Conservation (phyloP, 2,329 filamentous ascomycete species). For the Aquanectria penicillioides region DNA sequence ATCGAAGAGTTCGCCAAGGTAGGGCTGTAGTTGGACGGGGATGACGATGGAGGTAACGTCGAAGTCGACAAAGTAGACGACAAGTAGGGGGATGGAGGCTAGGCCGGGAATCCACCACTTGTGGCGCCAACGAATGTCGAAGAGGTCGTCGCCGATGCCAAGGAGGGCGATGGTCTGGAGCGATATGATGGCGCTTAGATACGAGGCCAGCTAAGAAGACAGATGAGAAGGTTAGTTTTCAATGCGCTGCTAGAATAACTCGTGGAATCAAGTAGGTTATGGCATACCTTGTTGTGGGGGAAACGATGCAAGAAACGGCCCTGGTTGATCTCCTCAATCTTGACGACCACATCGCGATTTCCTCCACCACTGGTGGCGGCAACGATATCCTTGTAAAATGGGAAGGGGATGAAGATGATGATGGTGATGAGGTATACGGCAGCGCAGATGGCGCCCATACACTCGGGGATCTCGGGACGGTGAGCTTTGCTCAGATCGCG, state of each 20-base stretch:
- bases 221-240: not conserved
- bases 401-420: constrained; percentile 94
- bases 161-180: constrained; percentile 91
- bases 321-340: constrained; percentile 77
- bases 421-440: constrained; percentile 90
- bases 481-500: constrained; percentile 81
- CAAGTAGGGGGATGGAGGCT: constrained; percentile 90
- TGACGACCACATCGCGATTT: constrained; percentile 85
- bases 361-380: constrained; percentile 93
- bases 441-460: constrained; percentile 94
- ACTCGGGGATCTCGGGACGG: constrained; percentile 86
- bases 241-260: not conserved
- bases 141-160: constrained; percentile 93
- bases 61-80: constrained; percentile 98
- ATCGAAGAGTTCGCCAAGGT: constrained; percentile 86
- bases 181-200: constrained; percentile 92
- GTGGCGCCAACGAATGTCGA: constrained; percentile 98
- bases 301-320: constrained; percentile 91
- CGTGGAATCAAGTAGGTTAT: not conserved
- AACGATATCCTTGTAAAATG: constrained; percentile 98
- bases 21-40: constrained; percentile 83
- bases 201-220: constrained; percentile 81
- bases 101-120: constrained; percentile 98
- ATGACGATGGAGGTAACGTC: constrained; percentile 96
- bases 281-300: constrained; percentile 85